A percentile compares a stretch with the other conserved stretches of the same genome.
phyloP scores from a whole-genome alignment of 305 asterid species.

The Solanum chacoense region DNA sequence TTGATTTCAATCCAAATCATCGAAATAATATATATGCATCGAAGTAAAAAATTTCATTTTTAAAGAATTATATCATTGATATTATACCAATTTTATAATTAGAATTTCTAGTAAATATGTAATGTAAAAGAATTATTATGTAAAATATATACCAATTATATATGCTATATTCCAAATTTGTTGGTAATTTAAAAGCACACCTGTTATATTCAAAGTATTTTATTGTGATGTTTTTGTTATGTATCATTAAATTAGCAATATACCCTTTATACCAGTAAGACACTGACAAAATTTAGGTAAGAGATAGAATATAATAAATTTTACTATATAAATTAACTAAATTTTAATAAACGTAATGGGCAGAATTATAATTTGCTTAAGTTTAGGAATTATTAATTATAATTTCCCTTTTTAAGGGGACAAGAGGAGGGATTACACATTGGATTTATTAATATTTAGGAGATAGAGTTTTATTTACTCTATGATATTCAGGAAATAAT shows the following conservation, averaged over 20 bases:
- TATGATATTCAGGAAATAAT: neutral
- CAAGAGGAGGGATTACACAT: neutral
- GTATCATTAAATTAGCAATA: neutral
- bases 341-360: neutral
- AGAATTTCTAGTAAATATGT: neutral
- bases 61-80: neutral
- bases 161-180: neutral
- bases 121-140: neutral
- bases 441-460: neutral
- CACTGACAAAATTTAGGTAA: neutral
- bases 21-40: neutral
- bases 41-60: neutral
- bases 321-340: neutral
- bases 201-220: neutral
- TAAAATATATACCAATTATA: neutral
- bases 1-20: neutral
- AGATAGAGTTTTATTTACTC: neutral
- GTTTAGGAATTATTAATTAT: neutral
- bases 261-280: neutral
- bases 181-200: neutral
- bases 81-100: neutral
- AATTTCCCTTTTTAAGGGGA: neutral
- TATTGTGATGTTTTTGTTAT: neutral
- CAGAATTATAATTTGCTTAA: neutral
- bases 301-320: neutral